Evolutionary conservation across 805 yeast species (phyloP), one percentile per base, ranked within the genome.

Genomic region (Saccharomyces eubayanus): DNA sequence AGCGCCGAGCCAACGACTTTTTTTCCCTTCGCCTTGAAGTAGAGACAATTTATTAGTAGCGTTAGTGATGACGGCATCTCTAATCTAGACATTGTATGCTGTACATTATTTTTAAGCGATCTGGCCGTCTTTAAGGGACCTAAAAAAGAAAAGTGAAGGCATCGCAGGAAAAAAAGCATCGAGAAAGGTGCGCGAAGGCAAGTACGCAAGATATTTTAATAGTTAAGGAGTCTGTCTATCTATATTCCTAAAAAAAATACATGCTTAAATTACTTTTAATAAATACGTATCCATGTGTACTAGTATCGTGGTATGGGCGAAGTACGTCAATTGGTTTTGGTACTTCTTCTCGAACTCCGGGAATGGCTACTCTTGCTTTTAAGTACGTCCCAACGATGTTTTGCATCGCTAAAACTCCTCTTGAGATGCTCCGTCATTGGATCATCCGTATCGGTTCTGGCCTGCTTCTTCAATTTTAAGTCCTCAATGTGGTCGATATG

Each of bases 401-500:
- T 36, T 3, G 16, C 43, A 16, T 36, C 43, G 12, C 24, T 36
- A 4, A 36, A 51, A 16, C 58, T 59, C 10, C 57, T 57, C 48
- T 61, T 62, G 49, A 67, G 56, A 40, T 66, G 67, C 3, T 60
- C 63, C 12, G 68, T 62, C 6, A 69, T 59, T 1, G 72, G 68
- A 52, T 68, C 72, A 11, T 47, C 55, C n/a, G 49, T 51, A 28
- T 51, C 54, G 16, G 54, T 36, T 20, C 49, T 51, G 11, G 40
- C 30, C 27, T 51, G 41, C 48, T 53, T 59, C 49, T 58, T 55
- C 49, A 62, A 51, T 40, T 62, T 59, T 48, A 60, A 31, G 24
- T 62, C 85, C 68, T 84, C 87, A 11, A 79, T 71, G 55, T 72
- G 74, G 69, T 86, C 94, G 61, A 86, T 74, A 60, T 75, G 71